Conservation (phyloP, 768 basidiomycete genomes). For the Boletus reticuloceps region DNA sequence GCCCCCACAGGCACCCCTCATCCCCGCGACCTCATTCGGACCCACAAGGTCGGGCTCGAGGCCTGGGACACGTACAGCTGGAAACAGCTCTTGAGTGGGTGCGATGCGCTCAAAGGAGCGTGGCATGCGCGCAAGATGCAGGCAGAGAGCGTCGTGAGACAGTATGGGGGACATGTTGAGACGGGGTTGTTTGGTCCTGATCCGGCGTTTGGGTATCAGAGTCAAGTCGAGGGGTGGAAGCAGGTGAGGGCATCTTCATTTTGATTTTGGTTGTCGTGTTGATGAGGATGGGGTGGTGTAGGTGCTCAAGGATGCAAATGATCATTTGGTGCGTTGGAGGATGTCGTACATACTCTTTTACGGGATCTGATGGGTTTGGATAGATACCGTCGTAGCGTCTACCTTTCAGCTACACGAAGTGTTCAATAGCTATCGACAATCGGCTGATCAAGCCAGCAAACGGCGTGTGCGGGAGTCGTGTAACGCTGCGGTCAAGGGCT, state of each 20-base stretch:
- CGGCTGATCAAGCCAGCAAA: constrained; percentile 68
- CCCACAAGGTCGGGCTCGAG: constrained; percentile 66
- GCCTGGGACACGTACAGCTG: constrained; percentile 68
- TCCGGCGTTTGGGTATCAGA: constrained; percentile 44
- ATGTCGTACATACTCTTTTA: background rate
- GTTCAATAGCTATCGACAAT: constrained; percentile 68
- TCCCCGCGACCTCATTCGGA: constrained; percentile 65
- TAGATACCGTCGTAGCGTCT: constrained; percentile 57
- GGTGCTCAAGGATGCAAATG: constrained; percentile 56
- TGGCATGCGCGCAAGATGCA: constrained; percentile 65
- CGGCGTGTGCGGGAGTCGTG: constrained; percentile 73
- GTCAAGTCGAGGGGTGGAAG: constrained; percentile 56
- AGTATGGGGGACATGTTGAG: constrained; percentile 42
- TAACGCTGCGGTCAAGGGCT: constrained; percentile 65
- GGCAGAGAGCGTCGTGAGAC: constrained; percentile 44
- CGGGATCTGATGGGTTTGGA: background rate
- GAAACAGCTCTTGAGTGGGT: constrained; percentile 64
- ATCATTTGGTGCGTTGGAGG: constrained; percentile 43
- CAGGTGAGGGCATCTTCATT: constrained; percentile 39
- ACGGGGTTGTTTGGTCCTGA: constrained; percentile 23
- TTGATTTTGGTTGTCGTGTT: background rate
- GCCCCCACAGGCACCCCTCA: constrained; percentile 43
- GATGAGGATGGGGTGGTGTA: constrained; percentile 18
- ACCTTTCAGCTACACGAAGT: constrained; percentile 78
- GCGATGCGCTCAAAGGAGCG: constrained; percentile 62